These are phyloP conservation scores for Sonneratia alba DNA, from an alignment of 345 rosid genomes.

Conservation along the genomic window DNA sequence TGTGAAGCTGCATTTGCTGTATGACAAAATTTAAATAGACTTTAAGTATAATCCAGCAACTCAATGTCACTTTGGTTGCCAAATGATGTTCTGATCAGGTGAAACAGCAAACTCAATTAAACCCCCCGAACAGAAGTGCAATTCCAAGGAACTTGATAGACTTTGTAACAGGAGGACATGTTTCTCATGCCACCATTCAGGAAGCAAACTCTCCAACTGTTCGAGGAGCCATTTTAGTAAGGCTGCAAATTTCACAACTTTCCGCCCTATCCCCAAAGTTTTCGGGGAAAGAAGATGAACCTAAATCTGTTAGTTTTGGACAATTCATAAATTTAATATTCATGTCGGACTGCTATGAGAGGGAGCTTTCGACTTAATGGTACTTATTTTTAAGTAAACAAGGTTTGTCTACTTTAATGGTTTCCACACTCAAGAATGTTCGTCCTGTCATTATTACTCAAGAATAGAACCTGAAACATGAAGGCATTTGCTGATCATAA, in stretches of 20 bases:
- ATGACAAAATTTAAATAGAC: neutral
- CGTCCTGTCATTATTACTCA: neutral
- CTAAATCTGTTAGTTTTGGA: neutral
- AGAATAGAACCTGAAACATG: neutral
- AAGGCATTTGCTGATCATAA: constrained; percentile 95
- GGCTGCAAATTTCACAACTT: constrained; percentile 15
- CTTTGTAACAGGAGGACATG: constrained; percentile 60
- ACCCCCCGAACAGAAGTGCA: constrained; percentile 49
- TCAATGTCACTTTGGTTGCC: constrained; percentile 5
- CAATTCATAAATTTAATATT: constrained; percentile 7
- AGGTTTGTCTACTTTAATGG: constrained; percentile 28
- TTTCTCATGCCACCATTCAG: constrained; percentile 51
- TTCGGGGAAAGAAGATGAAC: neutral
- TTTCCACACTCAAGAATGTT: neutral
- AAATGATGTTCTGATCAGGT: constrained; percentile 31
- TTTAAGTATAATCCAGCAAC: neutral
- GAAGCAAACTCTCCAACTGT: constrained; percentile 68
- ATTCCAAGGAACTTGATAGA: constrained; percentile 34
- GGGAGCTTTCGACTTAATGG: constrained; percentile 97
- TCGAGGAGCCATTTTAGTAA: constrained; percentile 87
- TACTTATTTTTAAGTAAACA: constrained; percentile 91
- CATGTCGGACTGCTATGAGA: constrained; percentile 93
- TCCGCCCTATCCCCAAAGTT: neutral
- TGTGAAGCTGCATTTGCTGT: neutral
- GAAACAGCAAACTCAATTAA: constrained; percentile 71